A percentile compares a stretch with the other conserved stretches of the same genome.
Evolutionary conservation across 176 grass and related monocot genomes (phyloP).

Genomic region (Luzula sylvatica): DNA sequence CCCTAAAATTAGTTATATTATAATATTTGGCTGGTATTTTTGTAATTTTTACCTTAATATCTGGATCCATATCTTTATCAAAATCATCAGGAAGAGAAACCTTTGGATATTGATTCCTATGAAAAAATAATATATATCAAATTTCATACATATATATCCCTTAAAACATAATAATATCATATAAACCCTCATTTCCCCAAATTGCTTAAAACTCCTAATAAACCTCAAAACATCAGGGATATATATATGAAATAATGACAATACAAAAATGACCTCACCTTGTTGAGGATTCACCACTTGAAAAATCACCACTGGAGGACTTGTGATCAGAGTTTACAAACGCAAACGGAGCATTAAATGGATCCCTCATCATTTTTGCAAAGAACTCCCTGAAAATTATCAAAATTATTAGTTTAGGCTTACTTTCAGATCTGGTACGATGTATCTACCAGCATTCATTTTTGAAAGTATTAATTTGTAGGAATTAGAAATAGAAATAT

Average conservation of each 20-base stretch:
- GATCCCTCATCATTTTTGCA: conserved; percentile 41
- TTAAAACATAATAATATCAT: too few species aligned
- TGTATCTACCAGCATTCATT: too few species aligned
- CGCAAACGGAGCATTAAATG: conserved; percentile 38
- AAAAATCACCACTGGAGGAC: conserved; percentile 29
- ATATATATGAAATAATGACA: conserved; percentile 10
- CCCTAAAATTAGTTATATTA: conserved; percentile 6
- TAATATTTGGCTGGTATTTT: neutral
- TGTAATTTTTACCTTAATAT: conserved; percentile 43
- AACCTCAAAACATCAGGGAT: too few species aligned
- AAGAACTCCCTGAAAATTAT: neutral
- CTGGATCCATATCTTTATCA: conserved; percentile 50
- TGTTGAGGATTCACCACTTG: conserved; percentile 41
- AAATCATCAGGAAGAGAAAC: conserved; percentile 29
- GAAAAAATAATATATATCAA: conserved; percentile 7
- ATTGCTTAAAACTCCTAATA: neutral
- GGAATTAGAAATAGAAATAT: too few species aligned
- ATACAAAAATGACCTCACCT: conserved; percentile 34
- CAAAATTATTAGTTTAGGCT: neutral
- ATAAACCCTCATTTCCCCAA: neutral
- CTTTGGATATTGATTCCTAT: conserved; percentile 44
- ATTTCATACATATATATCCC: neutral
- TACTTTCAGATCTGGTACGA: too few species aligned
- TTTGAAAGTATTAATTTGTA: too few species aligned
- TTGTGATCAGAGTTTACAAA: conserved; percentile 19